phyloP scores from a whole-genome alignment of 2,329 filamentous ascomycete species.

The Plenodomus lindquistii region DNA sequence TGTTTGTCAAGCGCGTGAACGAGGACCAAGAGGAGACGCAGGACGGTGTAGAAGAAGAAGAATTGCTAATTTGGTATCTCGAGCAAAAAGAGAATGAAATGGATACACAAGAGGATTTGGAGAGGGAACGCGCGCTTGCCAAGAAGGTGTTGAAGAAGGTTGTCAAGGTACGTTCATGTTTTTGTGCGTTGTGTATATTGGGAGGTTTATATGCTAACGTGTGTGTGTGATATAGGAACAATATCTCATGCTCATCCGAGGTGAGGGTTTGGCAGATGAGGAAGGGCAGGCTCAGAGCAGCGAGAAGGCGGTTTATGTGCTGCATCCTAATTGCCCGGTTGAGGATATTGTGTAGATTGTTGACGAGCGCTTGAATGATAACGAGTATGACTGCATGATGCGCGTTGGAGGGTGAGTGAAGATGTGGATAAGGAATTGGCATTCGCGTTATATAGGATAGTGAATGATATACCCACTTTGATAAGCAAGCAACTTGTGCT shows the following conservation, averaged over 20 bases:
- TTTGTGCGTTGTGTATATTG: slow-evolving; percentile 2
- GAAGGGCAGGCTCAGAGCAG: slow-evolving; percentile 59
- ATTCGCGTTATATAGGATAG: no score
- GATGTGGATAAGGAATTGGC: no score
- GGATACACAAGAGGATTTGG: slow-evolving; percentile 77
- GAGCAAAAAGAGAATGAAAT: slow-evolving; percentile 88
- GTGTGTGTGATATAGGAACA: slow-evolving; percentile 57
- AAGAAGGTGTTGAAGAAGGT: slow-evolving; percentile 91
- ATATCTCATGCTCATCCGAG: slow-evolving; percentile 66
- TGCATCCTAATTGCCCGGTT: slow-evolving; percentile 92
- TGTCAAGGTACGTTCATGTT: slow-evolving; percentile 73
- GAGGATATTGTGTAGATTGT: slow-evolving; percentile 56
- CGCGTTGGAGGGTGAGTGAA: no score
- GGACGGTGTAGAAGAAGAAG: slow-evolving; percentile 83
- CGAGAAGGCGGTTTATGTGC: slow-evolving; percentile 71
- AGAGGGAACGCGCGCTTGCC: slow-evolving; percentile 72
- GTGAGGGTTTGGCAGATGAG: slow-evolving; percentile 85
- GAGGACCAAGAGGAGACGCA: slow-evolving; percentile 76
- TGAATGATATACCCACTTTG: no score
- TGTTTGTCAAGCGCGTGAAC: slow-evolving; percentile 79
- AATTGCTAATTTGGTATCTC: slow-evolving; percentile 84
- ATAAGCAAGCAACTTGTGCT: no score
- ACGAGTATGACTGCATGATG: no score
- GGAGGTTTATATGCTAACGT: slow-evolving; percentile 18
- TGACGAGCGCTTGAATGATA: neutral